Conservation (phyloP, 2,329 filamentous ascomycete species). For the Alternaria brassicicola region DNA sequence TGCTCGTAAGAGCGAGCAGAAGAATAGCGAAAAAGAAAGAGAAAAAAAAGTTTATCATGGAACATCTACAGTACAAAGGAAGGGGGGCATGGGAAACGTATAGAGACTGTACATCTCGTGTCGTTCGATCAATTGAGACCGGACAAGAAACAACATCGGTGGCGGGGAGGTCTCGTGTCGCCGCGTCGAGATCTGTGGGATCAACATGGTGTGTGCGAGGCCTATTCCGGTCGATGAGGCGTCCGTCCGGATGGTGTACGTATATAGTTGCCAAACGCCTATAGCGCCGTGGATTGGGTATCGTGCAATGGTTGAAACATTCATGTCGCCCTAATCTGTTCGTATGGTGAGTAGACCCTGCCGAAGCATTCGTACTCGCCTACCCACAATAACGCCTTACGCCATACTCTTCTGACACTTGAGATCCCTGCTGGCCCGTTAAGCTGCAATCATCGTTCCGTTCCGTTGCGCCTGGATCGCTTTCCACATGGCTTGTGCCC, state of each 20-base stretch:
- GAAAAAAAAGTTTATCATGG: conserved; percentile 21
- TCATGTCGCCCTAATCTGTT: conserved; percentile 14
- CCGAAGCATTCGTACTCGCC: conserved; percentile 21
- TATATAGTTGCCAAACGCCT: conserved; percentile 14
- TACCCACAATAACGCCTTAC: not conserved
- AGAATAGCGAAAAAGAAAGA: conserved; percentile 17
- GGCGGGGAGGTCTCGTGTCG: conserved; percentile 12
- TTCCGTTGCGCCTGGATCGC: not conserved
- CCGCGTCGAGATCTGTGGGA: conserved; percentile 18
- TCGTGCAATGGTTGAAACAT: conserved; percentile 4
- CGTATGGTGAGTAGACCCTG: conserved; percentile 20
- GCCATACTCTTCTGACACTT: not conserved
- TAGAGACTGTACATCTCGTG: conserved; percentile 6
- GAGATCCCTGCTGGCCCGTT: not conserved
- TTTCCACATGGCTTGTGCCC: not conserved
- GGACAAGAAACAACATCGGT: conserved; percentile 10
- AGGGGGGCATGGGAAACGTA: conserved; percentile 2
- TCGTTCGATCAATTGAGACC: not conserved
- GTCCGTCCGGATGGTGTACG: conserved; percentile 8
- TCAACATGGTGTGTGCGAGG: conserved; percentile 19
- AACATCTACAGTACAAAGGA: conserved; percentile 27
- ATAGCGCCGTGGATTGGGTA: conserved; percentile 13
- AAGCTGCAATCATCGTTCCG: not conserved
- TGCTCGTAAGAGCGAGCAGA: conserved; percentile 5
- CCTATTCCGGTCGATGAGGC: conserved; percentile 14